A percentile compares a stretch with the other conserved stretches of the same genome.
Conservation (phyloP, 1,284 basidiomycete species). For the Limonomyces culmigenus region DNA sequence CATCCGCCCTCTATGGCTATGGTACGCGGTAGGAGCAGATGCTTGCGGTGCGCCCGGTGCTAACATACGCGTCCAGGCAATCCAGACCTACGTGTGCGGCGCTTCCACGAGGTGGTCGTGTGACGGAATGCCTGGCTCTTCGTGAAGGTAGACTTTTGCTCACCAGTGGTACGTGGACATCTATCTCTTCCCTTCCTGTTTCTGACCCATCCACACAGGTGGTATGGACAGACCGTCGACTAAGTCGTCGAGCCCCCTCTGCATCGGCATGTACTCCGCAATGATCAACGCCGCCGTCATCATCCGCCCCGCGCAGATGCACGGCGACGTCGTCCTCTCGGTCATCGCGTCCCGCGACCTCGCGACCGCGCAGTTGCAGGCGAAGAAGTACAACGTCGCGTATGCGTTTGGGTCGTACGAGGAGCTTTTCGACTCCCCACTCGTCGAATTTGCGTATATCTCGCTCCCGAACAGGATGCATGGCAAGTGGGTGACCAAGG, state of each 20-base stretch:
- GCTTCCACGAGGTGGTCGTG: too few relatives aligned
- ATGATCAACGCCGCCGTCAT: slow-evolving; percentile 14
- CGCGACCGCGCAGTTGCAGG: slow-evolving; percentile 11
- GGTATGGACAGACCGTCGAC: too few relatives aligned
- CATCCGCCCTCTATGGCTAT: too few relatives aligned
- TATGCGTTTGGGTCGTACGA: slow-evolving; percentile 8
- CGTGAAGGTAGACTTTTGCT: too few relatives aligned
- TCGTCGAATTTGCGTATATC: slow-evolving; percentile 12
- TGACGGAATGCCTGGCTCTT: too few relatives aligned
- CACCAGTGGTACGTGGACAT: too few relatives aligned
- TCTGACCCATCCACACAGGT: too few relatives aligned
- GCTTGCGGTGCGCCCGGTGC: too few relatives aligned
- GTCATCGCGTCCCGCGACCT: slow-evolving; percentile 16
- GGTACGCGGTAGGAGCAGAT: too few relatives aligned
- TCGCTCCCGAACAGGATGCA: slow-evolving; percentile 11
- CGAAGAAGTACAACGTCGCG: slow-evolving; percentile 14
- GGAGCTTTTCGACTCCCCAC: slow-evolving; percentile 14
- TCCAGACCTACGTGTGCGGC: too few relatives aligned
- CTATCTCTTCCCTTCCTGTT: too few relatives aligned
- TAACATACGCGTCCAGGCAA: too few relatives aligned
- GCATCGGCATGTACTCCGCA: slow-evolving; percentile 16
- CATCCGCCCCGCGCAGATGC: slow-evolving; percentile 12
- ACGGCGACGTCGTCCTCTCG: slow-evolving; percentile 12
- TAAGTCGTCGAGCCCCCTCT: slow-evolving; percentile 8
- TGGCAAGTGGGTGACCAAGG: slow-evolving; percentile 13